phyloP scores from a whole-genome alignment of 129 eudicot species.

The Lonicera japonica region DNA sequence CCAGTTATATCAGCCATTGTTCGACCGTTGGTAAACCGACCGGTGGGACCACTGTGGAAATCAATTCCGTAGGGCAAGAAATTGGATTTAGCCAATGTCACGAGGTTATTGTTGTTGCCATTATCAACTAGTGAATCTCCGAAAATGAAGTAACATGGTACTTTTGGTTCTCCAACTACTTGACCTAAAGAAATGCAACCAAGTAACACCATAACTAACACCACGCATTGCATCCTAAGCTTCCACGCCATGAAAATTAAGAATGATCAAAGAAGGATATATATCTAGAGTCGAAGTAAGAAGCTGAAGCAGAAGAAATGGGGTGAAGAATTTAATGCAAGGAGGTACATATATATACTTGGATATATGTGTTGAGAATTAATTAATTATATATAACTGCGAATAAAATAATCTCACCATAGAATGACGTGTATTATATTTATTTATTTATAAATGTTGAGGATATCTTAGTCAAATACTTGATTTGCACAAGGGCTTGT shows the following conservation, averaged over 20 bases:
- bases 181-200: background rate
- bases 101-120: conserved; percentile 62
- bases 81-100: conserved; percentile 50
- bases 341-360: background rate
- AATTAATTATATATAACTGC: too few relatives aligned
- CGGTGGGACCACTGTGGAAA: conserved; percentile 51
- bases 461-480: too few relatives aligned
- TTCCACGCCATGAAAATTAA: conserved; percentile 2
- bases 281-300: background rate
- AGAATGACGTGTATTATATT: too few relatives aligned
- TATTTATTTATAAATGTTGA: too few relatives aligned
- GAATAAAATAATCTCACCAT: too few relatives aligned
- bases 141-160: conserved; percentile 54
- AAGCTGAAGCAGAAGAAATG: background rate
- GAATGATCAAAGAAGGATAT: background rate
- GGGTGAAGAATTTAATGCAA: background rate
- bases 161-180: conserved; percentile 19
- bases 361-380: too few relatives aligned
- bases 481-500: too few relatives aligned
- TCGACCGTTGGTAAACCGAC: conserved; percentile 61
- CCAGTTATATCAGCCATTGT: conserved; percentile 48
- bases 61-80: conserved; percentile 65
- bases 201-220: background rate
- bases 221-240: background rate
- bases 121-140: conserved; percentile 66